Base-by-base conservation (phyloP, 139 green algal species). In the Zygnema cylindricum region DNA sequence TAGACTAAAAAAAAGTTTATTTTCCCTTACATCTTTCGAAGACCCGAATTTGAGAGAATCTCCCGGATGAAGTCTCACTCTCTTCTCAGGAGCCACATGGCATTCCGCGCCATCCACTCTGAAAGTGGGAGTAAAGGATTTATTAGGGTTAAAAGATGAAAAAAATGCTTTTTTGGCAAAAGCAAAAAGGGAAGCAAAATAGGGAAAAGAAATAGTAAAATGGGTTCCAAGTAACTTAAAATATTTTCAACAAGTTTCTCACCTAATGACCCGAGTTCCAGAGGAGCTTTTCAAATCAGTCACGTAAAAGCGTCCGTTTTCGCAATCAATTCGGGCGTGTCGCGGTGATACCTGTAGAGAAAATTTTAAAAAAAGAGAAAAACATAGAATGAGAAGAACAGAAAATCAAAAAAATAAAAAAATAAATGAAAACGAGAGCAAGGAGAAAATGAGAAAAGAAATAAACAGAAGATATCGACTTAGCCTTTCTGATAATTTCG, bases 1-100 rank as follows among this genome's bases (percentile, higher is more conserved):
- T n/a, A n/a, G n/a, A n/a, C n/a, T n/a, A n/a, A n/a, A n/a, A n/a
- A n/a, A n/a, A n/a, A n/a, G n/a, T n/a, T n/a, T n/a, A n/a, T n/a
- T n/a, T n/a, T n/a, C 43, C 71, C 73, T 79, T 25, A 86, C 84
- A 39, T 89, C 30, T 42, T 88, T 30, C 32, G 73, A 41, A 1
- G 84, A 55, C 32, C 84, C 84, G 30, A 89, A 86, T 71, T 89
- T 25, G 2, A 89, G 32, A 2, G 73, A 54, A 32, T 89, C 84
- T 2, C 84, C 84, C n/a, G 84, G 84, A 35, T 89, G 84, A 38
- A 89, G 40, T 2, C 84, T 55, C 2, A n/a, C 38, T 30, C 30
- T 36, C 2, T 23, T 30, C 7, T 39, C 69, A 3, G 73, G 76
- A n/a, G 76, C 33, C 16, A 55, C 35, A n/a, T 86, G 69, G 16